These are phyloP conservation scores for Dactylellina drechsleri DNA, from an alignment of 2,329 filamentous ascomycete genomes.

Conservation along the genomic window DNA sequence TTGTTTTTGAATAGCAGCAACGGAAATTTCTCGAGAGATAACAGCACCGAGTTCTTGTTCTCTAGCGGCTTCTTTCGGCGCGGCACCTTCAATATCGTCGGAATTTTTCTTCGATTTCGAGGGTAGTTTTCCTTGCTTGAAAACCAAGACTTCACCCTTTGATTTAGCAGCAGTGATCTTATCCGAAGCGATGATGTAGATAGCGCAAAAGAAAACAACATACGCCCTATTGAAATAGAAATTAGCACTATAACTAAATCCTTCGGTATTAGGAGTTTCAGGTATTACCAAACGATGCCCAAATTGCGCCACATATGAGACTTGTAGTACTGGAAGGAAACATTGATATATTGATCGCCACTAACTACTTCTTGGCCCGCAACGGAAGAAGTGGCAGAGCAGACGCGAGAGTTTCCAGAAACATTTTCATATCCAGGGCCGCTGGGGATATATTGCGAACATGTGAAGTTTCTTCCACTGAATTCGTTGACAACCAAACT, in stretches of 20 bases:
- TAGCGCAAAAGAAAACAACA: conserved; percentile 68
- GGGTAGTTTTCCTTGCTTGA: conserved; percentile 71
- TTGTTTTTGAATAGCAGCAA: conserved; percentile 69
- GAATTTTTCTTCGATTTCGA: conserved; percentile 60
- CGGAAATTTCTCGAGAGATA: conserved; percentile 59
- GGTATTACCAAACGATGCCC: conserved; percentile 74
- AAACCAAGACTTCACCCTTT: conserved; percentile 80
- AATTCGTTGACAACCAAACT: conserved; percentile 87
- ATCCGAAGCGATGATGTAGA: conserved; percentile 74
- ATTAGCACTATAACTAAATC: background rate
- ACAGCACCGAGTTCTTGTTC: conserved; percentile 49
- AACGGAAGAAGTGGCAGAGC: conserved; percentile 70
- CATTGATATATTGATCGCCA: conserved; percentile 70
- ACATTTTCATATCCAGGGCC: conserved; percentile 64
- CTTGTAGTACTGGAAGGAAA: conserved; percentile 69
- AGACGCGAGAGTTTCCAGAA: conserved; percentile 63
- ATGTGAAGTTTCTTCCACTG: conserved; percentile 70
- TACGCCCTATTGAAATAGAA: conserved; percentile 27
- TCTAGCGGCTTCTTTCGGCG: conserved; percentile 56
- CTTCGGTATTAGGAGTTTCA: too few relatives aligned
- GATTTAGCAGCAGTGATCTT: conserved; percentile 73
- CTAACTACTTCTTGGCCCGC: conserved; percentile 67
- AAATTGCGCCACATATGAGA: conserved; percentile 75
- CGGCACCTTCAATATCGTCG: conserved; percentile 63
- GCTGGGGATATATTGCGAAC: conserved; percentile 66